Conservation (phyloP, 106 monocot genomes). For the Amphibolis antarctica region DNA sequence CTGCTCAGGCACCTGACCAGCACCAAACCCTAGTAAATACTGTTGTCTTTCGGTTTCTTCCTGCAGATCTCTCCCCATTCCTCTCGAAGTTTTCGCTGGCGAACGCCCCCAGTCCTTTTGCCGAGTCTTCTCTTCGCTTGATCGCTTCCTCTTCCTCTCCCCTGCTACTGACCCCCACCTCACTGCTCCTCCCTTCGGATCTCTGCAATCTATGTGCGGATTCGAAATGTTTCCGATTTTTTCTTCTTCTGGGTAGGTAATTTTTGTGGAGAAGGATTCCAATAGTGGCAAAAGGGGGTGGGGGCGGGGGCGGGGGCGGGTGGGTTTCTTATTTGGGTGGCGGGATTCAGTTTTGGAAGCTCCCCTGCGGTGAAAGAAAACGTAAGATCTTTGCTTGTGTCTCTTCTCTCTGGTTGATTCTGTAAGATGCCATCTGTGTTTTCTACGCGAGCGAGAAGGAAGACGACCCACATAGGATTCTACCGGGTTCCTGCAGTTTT, state of each 20-base stretch:
- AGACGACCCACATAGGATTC: conserved; percentile 1
- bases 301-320: too few species aligned
- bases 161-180: neutral
- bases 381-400: neutral
- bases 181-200: neutral
- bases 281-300: neutral
- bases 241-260: neutral
- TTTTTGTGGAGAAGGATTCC: too few species aligned
- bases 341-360: neutral
- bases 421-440: neutral
- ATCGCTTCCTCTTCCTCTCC: neutral
- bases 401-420: neutral
- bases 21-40: neutral
- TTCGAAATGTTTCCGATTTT: too few species aligned
- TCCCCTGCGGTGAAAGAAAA: neutral
- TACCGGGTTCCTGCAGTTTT: neutral
- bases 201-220: neutral
- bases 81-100: neutral
- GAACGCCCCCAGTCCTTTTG: neutral
- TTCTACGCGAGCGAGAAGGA: neutral
- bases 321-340: neutral
- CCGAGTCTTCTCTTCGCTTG: too few species aligned
- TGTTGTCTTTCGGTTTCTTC: neutral
- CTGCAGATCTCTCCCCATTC: neutral
- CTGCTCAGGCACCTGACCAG: neutral